Evolutionary conservation across 495 filamentous ascomycete species (phyloP), one percentile per base, ranked within the genome.

Genomic region (Mycothermus thermophilus): DNA sequence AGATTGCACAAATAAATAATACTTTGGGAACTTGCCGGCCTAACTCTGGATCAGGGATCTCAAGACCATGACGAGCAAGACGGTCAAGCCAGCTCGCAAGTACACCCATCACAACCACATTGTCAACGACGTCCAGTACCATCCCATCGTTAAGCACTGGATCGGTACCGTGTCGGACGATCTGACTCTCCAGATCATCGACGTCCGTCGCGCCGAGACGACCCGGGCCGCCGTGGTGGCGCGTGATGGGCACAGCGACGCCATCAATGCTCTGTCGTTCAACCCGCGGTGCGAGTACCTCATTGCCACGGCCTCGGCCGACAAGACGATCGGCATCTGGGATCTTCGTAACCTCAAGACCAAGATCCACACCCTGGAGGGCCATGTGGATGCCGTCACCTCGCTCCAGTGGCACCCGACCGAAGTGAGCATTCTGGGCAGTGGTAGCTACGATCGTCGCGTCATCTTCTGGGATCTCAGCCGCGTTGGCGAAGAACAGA

Each of bases 381-480:
- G 79, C 13, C 92, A 99, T 57, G 71, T 64, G 27, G 86, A 93
- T 42, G 74, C 79, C 8, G 88, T 99, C 30, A 93, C 85, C 2
- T 88, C 84, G 1, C 64, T 99, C 15, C 70, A 81, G 13, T 99
- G 90, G 90, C 84, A 96, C 60, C 92, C 92, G 2, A 74, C 77
- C 30, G 85, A 96, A 52, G 71, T 80, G 38, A 71, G 79, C 18
- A 80, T 99, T 20, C 66, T 99, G 3, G 92, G 84, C 11, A 93
- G 84, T 51, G 79, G 77, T 16, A 85, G 83, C 47, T 87, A 92
- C 45, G 92, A 99, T 53, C 75, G 92, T 10, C 72, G 93, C 40
- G 79, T 99, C 33, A 77, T 88, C 58, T 90, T 95, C 63, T 99
- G 90, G 90, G 92, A 99, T 50, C 60, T 94, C 20, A 84, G 81